Base-by-base conservation (phyloP, 495 filamentous ascomycete species). In the Copromyces sp. region DNA sequence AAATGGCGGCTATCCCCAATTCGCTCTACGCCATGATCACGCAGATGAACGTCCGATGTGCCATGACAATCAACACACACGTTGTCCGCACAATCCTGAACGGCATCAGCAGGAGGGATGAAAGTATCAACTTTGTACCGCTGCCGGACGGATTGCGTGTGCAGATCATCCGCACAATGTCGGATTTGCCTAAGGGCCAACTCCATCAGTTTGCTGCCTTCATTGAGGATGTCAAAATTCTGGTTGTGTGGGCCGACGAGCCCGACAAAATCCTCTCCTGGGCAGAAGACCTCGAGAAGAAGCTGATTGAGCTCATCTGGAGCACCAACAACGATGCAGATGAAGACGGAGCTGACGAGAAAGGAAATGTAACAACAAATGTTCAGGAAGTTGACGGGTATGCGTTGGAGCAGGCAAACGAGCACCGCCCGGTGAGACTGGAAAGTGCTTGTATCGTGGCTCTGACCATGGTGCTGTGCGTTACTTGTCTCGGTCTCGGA, bases 171-270 rank as follows among this genome's bases (percentile, higher is more conserved):
- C 85, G 84, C 9, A 84, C 82, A 65, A 84, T 91, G 72, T 75
- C 77, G 5, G 84, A 86, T 45, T 81, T 91, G 3, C 86, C 87
- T 3, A 77, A 79, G 17, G 88, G 87, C 69, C 85, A 89, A 77
- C 89, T 89, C 75, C 87, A 90, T 76, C 89, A 91, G 68, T 90
- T 89, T 72, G 89, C 88, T n/a, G 89, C 89, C 39, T 91, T 91
- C 75, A 87, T 90, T 68, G 82, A 85, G 68, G 84, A 89, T 71
- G 78, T 79, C n/a, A 80, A 81, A 38, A 80, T 89, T 5, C 76
- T 91, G 20, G 81, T 91, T 16, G 88, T 91, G n/a, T 91, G 89
- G 89, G 89, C 89, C 65, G 89, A 91, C 72, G 85, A 89, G 38
- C 88, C 89, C 0, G 83, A 84, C 74, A 82, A 86, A 44, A 76